A percentile compares a stretch with the other conserved stretches of the same genome.
Conservation (phyloP, 306 rosid species). For the Quercus cerris region DNA sequence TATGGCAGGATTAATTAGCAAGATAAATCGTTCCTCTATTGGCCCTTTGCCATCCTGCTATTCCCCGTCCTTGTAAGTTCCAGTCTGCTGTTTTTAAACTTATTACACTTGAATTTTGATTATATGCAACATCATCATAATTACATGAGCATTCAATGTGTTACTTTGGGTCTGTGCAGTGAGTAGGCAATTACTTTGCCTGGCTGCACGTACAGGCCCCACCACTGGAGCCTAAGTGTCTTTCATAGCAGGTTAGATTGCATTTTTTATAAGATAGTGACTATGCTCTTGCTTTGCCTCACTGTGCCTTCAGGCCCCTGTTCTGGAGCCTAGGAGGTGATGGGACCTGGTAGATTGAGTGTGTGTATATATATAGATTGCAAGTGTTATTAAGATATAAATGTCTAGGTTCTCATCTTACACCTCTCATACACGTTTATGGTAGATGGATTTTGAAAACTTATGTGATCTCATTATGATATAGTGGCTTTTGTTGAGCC, state of each 20-base stretch:
- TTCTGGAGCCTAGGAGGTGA: neutral
- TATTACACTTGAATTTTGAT: conserved; percentile 16
- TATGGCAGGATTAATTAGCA: conserved; percentile 99
- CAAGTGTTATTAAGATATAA: neutral
- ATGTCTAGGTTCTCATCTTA: neutral
- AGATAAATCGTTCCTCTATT: conserved; percentile 92
- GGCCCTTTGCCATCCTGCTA: conserved; percentile 96
- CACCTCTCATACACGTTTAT: neutral
- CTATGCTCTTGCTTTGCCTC: neutral
- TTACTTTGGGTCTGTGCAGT: neutral
- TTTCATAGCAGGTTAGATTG: neutral
- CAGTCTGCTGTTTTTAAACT: conserved; percentile 14
- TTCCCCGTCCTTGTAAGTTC: conserved; percentile 87
- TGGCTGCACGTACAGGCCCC: neutral
- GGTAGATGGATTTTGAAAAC: neutral
- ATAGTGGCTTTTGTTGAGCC: neutral
- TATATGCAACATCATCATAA: neutral
- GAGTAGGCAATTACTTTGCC: neutral
- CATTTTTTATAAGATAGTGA: neutral
- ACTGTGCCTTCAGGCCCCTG: neutral
- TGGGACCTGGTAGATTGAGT: neutral
- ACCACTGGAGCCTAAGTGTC: neutral
- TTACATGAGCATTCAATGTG: neutral
- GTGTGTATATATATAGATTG: neutral
- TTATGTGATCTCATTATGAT: neutral